Evolutionary conservation across 192 early-diverging fungal species (phyloP), one percentile per base, ranked within the genome.

Genomic region (Allomyces macrogynus): DNA sequence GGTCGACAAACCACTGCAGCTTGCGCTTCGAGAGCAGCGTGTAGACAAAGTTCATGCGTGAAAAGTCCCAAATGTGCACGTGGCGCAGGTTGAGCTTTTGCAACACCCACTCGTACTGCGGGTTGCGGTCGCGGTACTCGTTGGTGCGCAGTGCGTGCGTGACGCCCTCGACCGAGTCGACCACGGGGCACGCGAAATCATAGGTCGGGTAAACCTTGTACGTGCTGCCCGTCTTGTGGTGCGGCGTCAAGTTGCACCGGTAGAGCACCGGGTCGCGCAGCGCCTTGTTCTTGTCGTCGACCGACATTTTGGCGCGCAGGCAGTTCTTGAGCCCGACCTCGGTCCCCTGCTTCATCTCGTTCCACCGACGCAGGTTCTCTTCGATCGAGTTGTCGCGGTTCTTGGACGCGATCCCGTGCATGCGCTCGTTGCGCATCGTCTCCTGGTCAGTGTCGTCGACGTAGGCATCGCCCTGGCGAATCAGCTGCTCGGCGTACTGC

Each of bases 191-290:
- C 57, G 89, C 90, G 79, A 97, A 96, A 77, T 99, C 96, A 73
- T 99, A 99, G 14, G 90, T 89, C 60, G 94, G 96, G 75, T 99
- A 99, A 61, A 96, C 78, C 80, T 95, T 99, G 89, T 90, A 99
- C 71, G 84, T 86, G 43, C 76, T 72, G 43, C 94, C 96, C 60
- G 90, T 93, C 43, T 81, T 83, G 71, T 93, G 91, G 69, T 99
- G 96, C 63, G 88, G 89, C 32, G 76, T 76, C 65, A 87, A 70
- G 72, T 93, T 93, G 80, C 89, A 93, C 40, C 96, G 86, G 81
- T 90, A 99, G 64, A 99, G 89, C 62, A 91, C 89, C 32, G 94
- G 96, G 75, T 99, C 96, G 65, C 96, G 86, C 79, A 99, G 76
- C 20, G 91, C 84, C 74, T 89, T 89, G 77, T 99, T 99, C 43